Base-by-base conservation (phyloP, 1,139 yeast species). In the Hyphopichia buzzinii region DNA sequence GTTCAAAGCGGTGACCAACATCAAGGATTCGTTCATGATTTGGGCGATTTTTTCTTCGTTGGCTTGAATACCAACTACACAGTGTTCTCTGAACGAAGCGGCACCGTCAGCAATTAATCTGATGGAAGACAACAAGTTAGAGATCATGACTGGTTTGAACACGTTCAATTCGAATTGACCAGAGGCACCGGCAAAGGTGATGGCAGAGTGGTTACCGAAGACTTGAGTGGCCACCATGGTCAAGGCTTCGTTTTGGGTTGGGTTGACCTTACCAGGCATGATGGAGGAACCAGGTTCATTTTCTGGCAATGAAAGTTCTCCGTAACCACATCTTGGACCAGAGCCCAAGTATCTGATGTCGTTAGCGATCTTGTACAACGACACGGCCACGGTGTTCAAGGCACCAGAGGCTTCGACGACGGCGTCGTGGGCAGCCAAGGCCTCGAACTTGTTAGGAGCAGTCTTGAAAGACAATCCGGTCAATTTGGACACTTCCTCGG, bases 221-320 rank as follows among this genome's bases (percentile, higher is more conserved):
- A 89, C 96, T 71, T 89, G 97, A 40, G 89, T 77, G 61, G 95
- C 86, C 40, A 88, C 94, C 94, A 89, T 90, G 44, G 96, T 89
- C 65, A 89, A 68, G 37, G 97, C 97, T 72, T 89, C 97, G 67
- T 87, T 86, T 72, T 89, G 97, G 39, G 97, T 89, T 47, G 97
- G 97, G 74, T 89, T 89, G 45, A 89, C 96, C 72, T 89, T 89
- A 55, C 97, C 97, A 35, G 97, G 97, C 97, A 89, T 89, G 64
- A 89, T 89, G 24, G 95, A 86, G 40, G 95, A 86, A 54, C 97
- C 97, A 38, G 97, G 96, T 69, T 89, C 97, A 64, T 89, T 89
- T 72, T 88, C 96, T 43, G 97, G 97, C 49, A 89, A 71, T 19
- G 84, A 61, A 52, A 89, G 77, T 68, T 89, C 97, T 36, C 96